Base-by-base conservation (phyloP, 768 basidiomycete genomes). In the Ephemerocybe angulata region DNA sequence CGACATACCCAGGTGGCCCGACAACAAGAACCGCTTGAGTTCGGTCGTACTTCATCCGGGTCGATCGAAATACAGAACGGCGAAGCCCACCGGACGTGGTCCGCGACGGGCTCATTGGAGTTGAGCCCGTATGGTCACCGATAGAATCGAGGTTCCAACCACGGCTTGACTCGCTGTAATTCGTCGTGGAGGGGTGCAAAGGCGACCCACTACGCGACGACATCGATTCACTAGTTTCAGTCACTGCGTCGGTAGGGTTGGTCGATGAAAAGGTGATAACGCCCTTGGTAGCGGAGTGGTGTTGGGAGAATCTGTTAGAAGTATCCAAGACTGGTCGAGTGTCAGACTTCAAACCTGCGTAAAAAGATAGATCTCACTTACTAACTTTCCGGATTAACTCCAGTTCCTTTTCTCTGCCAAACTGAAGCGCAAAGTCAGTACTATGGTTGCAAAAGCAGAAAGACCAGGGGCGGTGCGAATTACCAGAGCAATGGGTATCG, bases 401-500 rank as follows among this genome's bases (percentile, higher is more conserved):
- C 1, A 88, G 70, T 67, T 88, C 87, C 61, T 79, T 85, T 47
- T 88, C 85, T 43, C 88, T 77, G 6, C 88, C 88, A 63, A 86
- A 88, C 81, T 84, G 52, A 21, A 31, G 40, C 29, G 41, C 30
- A 56, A 15, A 56, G 42, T 56, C 43, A 43, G 53, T 21, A 38
- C 27, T 33, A 41, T 47, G 25, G 55, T 43, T 29, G 19, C 5
- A 50, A 40, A 30, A 37, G 1, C 33, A 30, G 25, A 15, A 2
- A 43, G 19, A 31, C 12, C n/a, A 31, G 21, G 15, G 31, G 35
- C 1, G 6, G 4, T 30, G 10, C 25, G 15, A 62, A 74, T 57
- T 69, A 87, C 85, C 70, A 89, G 68, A 30, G 80, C 76, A 35
- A 82, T 78, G 2, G 87, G 87, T 61, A 88, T 80, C 0, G 85